Evolutionary conservation across 148 eudicot species (phyloP), one percentile per base, ranked within the genome.

Genomic region (Nepenthes gracilis): DNA sequence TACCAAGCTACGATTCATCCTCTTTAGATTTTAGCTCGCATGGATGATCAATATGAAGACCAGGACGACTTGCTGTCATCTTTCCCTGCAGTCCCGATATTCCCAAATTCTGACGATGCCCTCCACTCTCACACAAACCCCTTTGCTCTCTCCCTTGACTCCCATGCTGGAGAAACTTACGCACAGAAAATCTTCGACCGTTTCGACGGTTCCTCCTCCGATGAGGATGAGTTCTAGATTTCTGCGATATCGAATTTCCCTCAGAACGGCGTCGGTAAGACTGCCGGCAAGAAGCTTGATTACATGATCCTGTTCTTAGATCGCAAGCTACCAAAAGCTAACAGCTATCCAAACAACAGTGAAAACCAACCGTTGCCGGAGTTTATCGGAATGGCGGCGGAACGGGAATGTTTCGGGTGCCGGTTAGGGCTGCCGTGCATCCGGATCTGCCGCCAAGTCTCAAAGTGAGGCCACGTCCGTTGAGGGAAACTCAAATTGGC

Each of bases 281-380:
- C 64, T 36, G 91, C 81, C 23, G 83, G 80, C 1, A 84, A 80
- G 50, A 81, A 94, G 60, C 78, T 93, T 33, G 96, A 93, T 75
- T 77, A 85, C 70, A 94, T 86, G 96, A 83, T 89, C 14, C 83
- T 81, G 63, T 83, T 77, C 60, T 69, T 94, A 5, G 92, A 93
- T 69, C 78, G 86, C 12, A 88, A 88, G 60, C 81, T 93, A 1
- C 71, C 83, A 5, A 71, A 67, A 14, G 53, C 49, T n/a, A 36
- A 45, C n/a, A 53, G 47, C 33, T 43, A 9, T 12, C 63, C 12
- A 33, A 61, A 4, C 43, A 63, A 23, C 50, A 8, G 12, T 12
- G 61, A 43, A 8, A 54, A 12, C 34, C 58, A 65, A 2, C 66
- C 77, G 9, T 69, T 89, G 35, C 83, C 95, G 69, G 99, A 94